Evolutionary conservation across 306 rosid genomes (phyloP), one percentile per base, ranked within the genome.

Genomic region (Quercus aquifolioides): DNA sequence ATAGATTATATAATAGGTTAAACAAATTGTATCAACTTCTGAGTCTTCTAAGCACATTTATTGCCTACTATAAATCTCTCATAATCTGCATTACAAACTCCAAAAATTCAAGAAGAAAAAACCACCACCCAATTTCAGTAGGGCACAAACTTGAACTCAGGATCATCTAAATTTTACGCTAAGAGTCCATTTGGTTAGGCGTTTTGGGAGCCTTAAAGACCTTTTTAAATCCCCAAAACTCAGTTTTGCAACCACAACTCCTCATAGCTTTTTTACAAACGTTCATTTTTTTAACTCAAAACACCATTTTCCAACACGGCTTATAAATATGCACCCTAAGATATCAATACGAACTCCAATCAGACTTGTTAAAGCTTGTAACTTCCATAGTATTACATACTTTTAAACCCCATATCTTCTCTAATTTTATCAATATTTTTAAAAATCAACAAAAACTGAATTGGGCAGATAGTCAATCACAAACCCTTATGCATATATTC

Each of bases 401-500:
- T 3, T 58, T 23, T 25, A 21, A 60, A 14, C 33, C 26, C 35
- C 68, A 25, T 13, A 15, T 28, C 69, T 63, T 14, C 69, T 6
- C n/a, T 14, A 63, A 63, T 63, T 13, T 14, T 28, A 31, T 9
- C 12, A 68, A 3, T 68, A 10, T 9, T 17, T 2, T 38, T 35
- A 10, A 19, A 19, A 15, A 19, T 33, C 12, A 67, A 33, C 6
- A 31, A 33, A 1, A 65, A 31, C 23, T 65, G 46, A 65, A 31
- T 33, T 28, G 23, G 49, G 49, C 15, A 14, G 25, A 31, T 33
- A 31, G 21, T 23, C 12, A 59, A 56, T 38, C 19, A 31, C 73
- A 79, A 85, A 78, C 76, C 73, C 79, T 20, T 75, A 23, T 76
- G 23, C 78, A 55, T 60, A 62, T 21, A 62, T 19, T 12, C 54